Conservation (phyloP, 768 basidiomycete genomes). For the Boletus bicolor region DNA sequence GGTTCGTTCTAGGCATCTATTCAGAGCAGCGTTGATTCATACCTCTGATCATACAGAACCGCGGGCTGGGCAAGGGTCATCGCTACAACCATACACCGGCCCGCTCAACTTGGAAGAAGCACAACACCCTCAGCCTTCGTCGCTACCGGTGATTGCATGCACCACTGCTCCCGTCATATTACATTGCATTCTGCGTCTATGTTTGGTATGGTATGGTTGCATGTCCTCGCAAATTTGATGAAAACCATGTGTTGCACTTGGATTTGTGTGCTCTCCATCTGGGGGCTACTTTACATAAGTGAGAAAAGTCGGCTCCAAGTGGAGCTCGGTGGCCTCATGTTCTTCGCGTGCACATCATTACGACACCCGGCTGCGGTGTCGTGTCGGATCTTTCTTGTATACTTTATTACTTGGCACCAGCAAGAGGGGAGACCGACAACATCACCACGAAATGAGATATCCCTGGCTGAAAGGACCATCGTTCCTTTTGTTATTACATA, state of each 20-base stretch:
- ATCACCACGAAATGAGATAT: conserved; percentile 14
- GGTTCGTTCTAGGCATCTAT: conserved; percentile 40
- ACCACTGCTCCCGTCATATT: conserved; percentile 3
- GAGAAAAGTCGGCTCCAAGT: background rate
- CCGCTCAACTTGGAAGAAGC: conserved; percentile 91
- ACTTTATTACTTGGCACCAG: background rate
- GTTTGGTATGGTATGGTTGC: conserved; percentile 28
- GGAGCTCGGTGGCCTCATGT: conserved; percentile 18
- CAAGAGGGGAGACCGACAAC: background rate
- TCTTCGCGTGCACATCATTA: conserved; percentile 17
- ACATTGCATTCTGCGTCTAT: conserved; percentile 24
- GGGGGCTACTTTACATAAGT: background rate
- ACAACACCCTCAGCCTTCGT: conserved; percentile 95
- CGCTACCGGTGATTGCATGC: conserved; percentile 64
- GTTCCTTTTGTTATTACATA: conserved; percentile 13
- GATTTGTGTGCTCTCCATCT: background rate
- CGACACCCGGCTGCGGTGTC: conserved; percentile 18
- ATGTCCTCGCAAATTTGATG: conserved; percentile 12
- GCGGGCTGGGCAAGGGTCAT: conserved; percentile 95
- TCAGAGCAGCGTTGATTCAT: background rate
- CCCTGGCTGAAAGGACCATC: conserved; percentile 4
- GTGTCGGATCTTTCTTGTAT: conserved; percentile 2
- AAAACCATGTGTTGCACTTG: conserved; percentile 11
- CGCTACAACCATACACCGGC: conserved; percentile 91
- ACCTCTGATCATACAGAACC: conserved; percentile 57